Evolutionary conservation across 1,284 basidiomycete species (phyloP), one percentile per base, ranked within the genome.

Genomic region (Ustilago hordei): DNA sequence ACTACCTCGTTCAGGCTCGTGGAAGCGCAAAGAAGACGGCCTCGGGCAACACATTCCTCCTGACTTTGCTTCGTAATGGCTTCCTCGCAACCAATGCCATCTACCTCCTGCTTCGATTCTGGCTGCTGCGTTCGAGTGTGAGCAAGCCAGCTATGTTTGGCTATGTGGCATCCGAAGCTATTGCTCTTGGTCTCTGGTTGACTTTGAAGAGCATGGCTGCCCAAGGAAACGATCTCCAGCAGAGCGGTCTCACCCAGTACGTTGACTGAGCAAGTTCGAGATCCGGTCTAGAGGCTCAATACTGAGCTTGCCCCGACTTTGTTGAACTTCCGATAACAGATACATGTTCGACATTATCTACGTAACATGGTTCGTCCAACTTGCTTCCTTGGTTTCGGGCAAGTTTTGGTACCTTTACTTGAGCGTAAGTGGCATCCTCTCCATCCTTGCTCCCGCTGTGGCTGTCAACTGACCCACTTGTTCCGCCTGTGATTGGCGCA

Each of bases 311-410:
- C 7, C 3, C 32, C 39, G 31, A 43, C 32, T 23, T 8, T 15
- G 31, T 9, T 1, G 31, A 2, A 4, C 19, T 47, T 2, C 8
- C 34, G 41, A n/a, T 19, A 3, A 34, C 68, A 84, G 83, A n/a
- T 86, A 87, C 80, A 84, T 87, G 81, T 86, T 87, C 34, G 86
- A 87, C 64, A 59, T 87, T 8, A 70, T 87, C 64, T 87, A 87
- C 61, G 78, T 87, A 9, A 87, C 86, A 0, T 87, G 86, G 86
- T 83, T 84, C 60, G 81, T 85, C 2, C 86, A 87, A 56, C 60
- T 86, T 45, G 60, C 74, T 28, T 81, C 86, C 9, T 79, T 85
- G 34, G 60, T 87, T 31, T 60, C 86, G 54, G 60, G 71, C 55
- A 81, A 85, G 50, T 78, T 81, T 43, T 86, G 86, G 86, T 83